phyloP scores from a whole-genome alignment of 2,329 filamentous ascomycete genomes.

The Verticillium nubilum region DNA sequence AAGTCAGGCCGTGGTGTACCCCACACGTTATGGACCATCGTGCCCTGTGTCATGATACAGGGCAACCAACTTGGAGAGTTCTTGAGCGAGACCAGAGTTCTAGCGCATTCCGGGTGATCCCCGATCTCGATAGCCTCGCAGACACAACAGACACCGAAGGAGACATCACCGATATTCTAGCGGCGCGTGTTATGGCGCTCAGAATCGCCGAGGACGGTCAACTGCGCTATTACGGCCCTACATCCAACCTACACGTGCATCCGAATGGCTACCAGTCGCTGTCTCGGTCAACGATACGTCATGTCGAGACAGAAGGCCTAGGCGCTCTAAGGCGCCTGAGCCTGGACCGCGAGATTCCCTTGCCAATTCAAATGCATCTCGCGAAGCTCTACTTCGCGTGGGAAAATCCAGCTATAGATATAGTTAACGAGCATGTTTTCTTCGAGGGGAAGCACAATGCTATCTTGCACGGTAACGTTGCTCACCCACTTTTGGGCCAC shows the following conservation, averaged over 20 bases:
- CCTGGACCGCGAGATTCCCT: conserved; percentile 11
- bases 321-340: conserved; percentile 7
- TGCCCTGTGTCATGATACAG: too few relatives aligned
- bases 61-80: too few relatives aligned
- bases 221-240: conserved; percentile 14
- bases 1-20: too few relatives aligned
- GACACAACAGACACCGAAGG: conserved; percentile 1
- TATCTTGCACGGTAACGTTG: background rate
- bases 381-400: conserved; percentile 17
- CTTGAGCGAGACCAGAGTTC: too few relatives aligned
- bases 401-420: conserved; percentile 17
- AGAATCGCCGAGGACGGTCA: conserved; percentile 11
- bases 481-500: too few relatives aligned
- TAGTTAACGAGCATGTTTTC: conserved; percentile 17
- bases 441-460: conserved; percentile 15
- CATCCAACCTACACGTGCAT: conserved; percentile 12
- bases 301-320: conserved; percentile 1
- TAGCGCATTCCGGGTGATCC: too few relatives aligned
- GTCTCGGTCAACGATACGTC: background rate
- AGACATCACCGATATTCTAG: conserved; percentile 9
- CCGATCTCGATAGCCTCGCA: background rate
- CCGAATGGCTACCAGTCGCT: conserved; percentile 1
- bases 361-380: conserved; percentile 12
- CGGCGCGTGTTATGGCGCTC: conserved; percentile 11
- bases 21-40: too few relatives aligned